Evolutionary conservation across 345 rosid genomes (phyloP).

Genomic region (Luvunga scandens): DNA sequence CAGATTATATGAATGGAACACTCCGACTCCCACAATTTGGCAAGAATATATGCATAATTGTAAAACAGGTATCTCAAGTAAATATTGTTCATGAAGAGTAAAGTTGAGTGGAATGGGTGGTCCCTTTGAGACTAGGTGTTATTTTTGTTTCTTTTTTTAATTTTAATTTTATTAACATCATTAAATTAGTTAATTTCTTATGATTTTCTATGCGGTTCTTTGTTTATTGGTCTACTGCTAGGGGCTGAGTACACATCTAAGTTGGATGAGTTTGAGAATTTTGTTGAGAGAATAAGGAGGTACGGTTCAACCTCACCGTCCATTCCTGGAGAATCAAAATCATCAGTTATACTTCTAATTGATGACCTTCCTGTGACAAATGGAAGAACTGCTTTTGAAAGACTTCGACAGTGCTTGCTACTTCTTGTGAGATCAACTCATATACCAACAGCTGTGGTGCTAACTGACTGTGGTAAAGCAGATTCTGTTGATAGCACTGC

Average conservation of each 20-base stretch:
- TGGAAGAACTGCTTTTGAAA: conserved; percentile 67
- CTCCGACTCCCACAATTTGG: conserved; percentile 97
- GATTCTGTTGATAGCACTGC: conserved; percentile 58
- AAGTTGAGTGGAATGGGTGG: conserved; percentile 5
- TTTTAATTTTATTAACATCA: background rate
- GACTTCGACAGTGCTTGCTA: conserved; percentile 61
- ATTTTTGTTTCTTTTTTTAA: too few relatives aligned
- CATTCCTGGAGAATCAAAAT: conserved; percentile 29
- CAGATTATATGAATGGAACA: conserved; percentile 76
- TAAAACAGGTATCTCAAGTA: conserved; percentile 49
- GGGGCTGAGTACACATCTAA: conserved; percentile 76
- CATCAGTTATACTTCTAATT: conserved; percentile 56
- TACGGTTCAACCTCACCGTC: conserved; percentile 62
- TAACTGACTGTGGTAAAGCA: conserved; percentile 53
- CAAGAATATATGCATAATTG: conserved; percentile 74
- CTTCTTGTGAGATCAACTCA: conserved; percentile 68
- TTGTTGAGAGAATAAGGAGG: conserved; percentile 71
- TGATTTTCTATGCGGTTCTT: conserved; percentile 14
- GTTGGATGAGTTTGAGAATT: conserved; percentile 87
- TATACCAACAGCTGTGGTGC: conserved; percentile 67
- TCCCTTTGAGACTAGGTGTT: background rate
- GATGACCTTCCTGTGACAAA: conserved; percentile 87
- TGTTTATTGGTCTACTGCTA: conserved; percentile 30
- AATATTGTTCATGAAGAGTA: background rate
- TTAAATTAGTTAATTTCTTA: conserved; percentile 3